Base-by-base conservation (phyloP, 805 yeast genomes). In the Isabelozyma rhagii region DNA sequence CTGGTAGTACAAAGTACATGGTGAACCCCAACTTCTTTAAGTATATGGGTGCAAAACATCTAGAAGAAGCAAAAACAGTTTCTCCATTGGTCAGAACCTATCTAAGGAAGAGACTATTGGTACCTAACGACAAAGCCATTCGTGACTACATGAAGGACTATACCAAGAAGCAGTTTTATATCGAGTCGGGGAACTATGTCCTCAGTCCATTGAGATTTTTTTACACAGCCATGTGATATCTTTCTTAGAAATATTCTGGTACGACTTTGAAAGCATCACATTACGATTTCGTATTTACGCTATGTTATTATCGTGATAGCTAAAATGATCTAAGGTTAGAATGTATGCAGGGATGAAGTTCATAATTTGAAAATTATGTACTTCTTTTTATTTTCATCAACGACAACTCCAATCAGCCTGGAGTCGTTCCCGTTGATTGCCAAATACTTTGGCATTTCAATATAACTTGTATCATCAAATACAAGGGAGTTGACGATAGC, bases 381-480 rank as follows among this genome's bases (percentile, higher is more conserved):
- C 46, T 71, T 66, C 51, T 69, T 74, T 45, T 61, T 71, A 25
- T 71, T 58, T 8, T 60, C 53, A 52, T 77, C 81, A 36, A 79
- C 51, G 13, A 80, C 51, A 51, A 78, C 73, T 5, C 74, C 78
- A 41, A 65, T 60, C 0, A 63, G 51, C 25, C 64, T 57, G 3
- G 51, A 38, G 2, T 51, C 50, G n/a, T 46, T 40, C 6, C 64
- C 51, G 49, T 67, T 74, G n/a, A 70, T 52, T 0, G 75, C 57
- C 41, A 77, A 39, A 44, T 58, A 58, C 3, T 55, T 50, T 1
- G 79, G 77, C n/a, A 56, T 47, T 36, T 50, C 46, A n/a, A 60
- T 52, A 10, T 45, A 61, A 60, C 1, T 43, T 11, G 44, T 53
- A 11, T 45, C 46, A 18, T 44, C 8, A 49, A 36, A 40, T 10